phyloP scores from a whole-genome alignment of 306 rosid genomes.

The Potentilla sterilis region DNA sequence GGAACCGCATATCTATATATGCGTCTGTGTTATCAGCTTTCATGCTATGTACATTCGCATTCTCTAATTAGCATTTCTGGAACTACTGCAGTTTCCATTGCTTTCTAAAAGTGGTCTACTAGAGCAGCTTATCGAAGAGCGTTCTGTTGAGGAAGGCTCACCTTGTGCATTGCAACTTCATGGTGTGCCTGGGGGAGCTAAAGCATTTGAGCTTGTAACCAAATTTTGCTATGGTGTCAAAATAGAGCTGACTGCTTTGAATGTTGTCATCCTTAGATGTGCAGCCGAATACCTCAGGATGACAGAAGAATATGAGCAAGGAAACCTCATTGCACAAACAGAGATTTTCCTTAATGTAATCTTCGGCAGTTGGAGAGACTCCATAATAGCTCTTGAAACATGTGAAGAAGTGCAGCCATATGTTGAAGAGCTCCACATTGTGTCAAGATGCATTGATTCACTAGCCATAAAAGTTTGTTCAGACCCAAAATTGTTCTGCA shows the following conservation, averaged over 20 bases:
- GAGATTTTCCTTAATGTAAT: constrained; percentile 62
- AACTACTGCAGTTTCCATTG: constrained; percentile 69
- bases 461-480: constrained; percentile 70
- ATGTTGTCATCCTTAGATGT: constrained; percentile 71
- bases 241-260: constrained; percentile 59
- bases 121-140: constrained; percentile 58
- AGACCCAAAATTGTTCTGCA: constrained; percentile 49
- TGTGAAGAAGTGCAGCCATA: constrained; percentile 59
- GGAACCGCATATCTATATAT: not conserved
- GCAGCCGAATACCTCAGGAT: constrained; percentile 76
- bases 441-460: constrained; percentile 82
- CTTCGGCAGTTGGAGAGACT: constrained; percentile 61
- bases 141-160: constrained; percentile 47
- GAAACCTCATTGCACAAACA: constrained; percentile 51
- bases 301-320: constrained; percentile 71
- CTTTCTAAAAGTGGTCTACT: constrained; percentile 82
- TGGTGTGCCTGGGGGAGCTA: constrained; percentile 82
- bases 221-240: constrained; percentile 69
- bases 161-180: constrained; percentile 48
- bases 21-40: not conserved
- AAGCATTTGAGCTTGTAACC: constrained; percentile 61
- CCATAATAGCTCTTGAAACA: constrained; percentile 63
- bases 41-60: constrained; percentile 16
- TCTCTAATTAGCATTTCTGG: constrained; percentile 9
- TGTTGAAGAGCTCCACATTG: constrained; percentile 68